Percentiles rank a stretch among this genome's conserved stretches.
Evolutionary conservation across 2,329 filamentous ascomycete genomes (phyloP).

Genomic region (Apiospora sp.): DNA sequence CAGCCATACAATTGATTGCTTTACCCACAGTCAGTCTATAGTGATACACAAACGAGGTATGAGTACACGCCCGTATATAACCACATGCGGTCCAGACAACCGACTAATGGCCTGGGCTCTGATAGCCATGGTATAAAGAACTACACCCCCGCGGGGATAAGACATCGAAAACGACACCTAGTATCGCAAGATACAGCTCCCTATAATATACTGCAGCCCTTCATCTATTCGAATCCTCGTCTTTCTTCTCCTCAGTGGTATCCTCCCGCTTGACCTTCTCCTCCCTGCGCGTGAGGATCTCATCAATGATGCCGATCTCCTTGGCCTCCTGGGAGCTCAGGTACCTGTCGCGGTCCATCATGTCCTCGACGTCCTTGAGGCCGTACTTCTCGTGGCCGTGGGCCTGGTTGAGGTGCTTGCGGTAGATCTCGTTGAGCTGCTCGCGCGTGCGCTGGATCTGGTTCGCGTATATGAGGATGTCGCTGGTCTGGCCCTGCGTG

Average conservation of each 20-base stretch:
- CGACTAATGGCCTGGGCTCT: not conserved
- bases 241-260: conserved; percentile 25
- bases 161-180: not conserved
- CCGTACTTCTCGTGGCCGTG: conserved; percentile 78
- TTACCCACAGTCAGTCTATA: not conserved
- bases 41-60: not conserved
- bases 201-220: not conserved
- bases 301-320: conserved; percentile 90
- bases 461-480: conserved; percentile 96
- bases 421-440: conserved; percentile 91
- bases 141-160: not conserved
- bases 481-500: conserved; percentile 70
- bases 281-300: conserved; percentile 76
- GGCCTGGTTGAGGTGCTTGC: conserved; percentile 80
- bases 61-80: not conserved
- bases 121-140: not conserved
- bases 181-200: not conserved
- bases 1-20: not conserved
- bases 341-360: conserved; percentile 98
- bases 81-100: not conserved
- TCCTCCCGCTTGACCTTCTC: conserved; percentile 44
- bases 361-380: conserved; percentile 84
- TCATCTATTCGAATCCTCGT: conserved; percentile 20
- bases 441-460: conserved; percentile 89
- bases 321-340: conserved; percentile 88